Base-by-base conservation (phyloP, 2,329 filamentous ascomycete species). In the Pseudocercospora musae region DNA sequence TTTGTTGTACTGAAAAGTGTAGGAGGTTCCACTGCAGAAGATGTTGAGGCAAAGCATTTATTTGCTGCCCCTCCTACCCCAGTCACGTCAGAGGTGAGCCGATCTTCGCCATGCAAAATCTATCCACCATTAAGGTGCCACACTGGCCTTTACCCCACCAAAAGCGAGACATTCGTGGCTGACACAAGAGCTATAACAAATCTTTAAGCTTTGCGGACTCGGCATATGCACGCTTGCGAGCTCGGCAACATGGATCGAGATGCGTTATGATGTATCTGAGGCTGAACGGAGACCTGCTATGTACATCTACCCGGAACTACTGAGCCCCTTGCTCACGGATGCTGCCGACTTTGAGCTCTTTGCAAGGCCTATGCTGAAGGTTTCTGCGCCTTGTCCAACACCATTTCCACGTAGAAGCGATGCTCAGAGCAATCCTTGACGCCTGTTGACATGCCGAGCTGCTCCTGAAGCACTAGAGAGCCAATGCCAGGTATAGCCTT, bases 401-500 rank as follows among this genome's bases (percentile, higher is more conserved):
- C n/a, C 37, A n/a, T n/a, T 18, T 40, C 18, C 6, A 40, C 37
- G 37, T 40, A 40, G 37, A 18, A 40, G 37, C 37, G 37, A 40
- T 40, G 37, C 37, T 40, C 6, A 8, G 37, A 40, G 37, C 37
- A 40, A 37, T 77, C 70, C 59, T 76, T 76, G n/a, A n/a, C 74
- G 6, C 75, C 72, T 33, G 74, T 74, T 2, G 75, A 76, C 78
- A 77, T 80, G 1, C 73, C 73, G 4, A 79, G 65, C 0, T 72
- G 76, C 60, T 72, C 71, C 33, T 74, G 69, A 63, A 80, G 79
- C 57, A 73, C 69, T 27, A 75, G 74, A 40, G 79, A 69, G 7
- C 71, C 75, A 68, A 78, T 77, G 0, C 71, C 78, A 57, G 78
- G 76, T 11, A 79, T 67, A 6, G 78, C 78, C 8, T 75, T 71